Evolutionary conservation across 768 basidiomycete species (phyloP), one percentile per base, ranked within the genome.

Genomic region (Gloeopeniophorella convolvens): DNA sequence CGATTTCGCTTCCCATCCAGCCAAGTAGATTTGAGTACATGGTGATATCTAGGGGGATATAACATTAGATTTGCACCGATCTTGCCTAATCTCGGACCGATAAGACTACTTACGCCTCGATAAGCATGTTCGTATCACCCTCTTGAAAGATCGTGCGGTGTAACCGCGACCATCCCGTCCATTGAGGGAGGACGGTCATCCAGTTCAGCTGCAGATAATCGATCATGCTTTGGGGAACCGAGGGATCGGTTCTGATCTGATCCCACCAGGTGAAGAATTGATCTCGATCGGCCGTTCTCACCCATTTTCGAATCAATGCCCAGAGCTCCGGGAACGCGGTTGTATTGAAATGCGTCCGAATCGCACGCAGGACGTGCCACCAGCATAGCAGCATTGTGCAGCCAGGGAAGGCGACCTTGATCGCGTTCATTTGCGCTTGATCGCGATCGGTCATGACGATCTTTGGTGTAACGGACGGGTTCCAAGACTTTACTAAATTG

Each of bases 111-210:
- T 42, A 49, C 40, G 5, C 28, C 32, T 49, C 48, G 4, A 49
- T 20, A 13, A 41, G 27, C 48, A 49, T 49, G 6, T 49, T 49
- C 31, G 48, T 48, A 15, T 48, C 46, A 1, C 46, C 27, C 26
- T 48, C 46, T 18, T 48, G 24, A 16, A 28, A 37, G 33, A 48
- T 39, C 4, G 15, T 27, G 5, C 46, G 13, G 4, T 32, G 31
- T 18, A 4, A n/a, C 6, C 43, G 18, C 8, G 16, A 31, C 5
- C 32, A n/a, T 7, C 16, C 43, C 3, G 43, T 33, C 43, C 43
- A 45, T 27, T 11, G n/a, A 10, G 16, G 2, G n/a, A 5, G 11
- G 16, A 18, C 16, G 11, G 43, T n/a, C 10, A 45, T 5, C 43
- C 43, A 45, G 13, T 45, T 27, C 15, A 2, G 24, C 21, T 18